A percentile compares a stretch with the other conserved stretches of the same genome.
These are phyloP conservation scores for Asterochloris sp. DNA, from an alignment of 139 green algal genomes.

Conservation along the genomic window DNA sequence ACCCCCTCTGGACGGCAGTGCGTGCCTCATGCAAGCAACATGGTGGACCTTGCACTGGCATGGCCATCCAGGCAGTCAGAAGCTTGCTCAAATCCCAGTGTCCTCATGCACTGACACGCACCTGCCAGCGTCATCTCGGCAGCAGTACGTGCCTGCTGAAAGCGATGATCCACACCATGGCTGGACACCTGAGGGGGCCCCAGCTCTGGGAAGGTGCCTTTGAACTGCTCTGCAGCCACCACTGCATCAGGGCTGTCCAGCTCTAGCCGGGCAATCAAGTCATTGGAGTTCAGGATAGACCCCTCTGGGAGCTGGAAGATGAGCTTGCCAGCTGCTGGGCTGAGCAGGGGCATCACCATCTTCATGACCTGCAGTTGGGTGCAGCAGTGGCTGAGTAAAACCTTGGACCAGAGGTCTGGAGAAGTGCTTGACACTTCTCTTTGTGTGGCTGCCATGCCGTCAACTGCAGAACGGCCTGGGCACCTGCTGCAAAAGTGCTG, in stretches of 20 bases:
- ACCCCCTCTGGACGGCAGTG: no score
- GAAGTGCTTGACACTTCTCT: neutral
- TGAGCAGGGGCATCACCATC: slow-evolving; percentile 87
- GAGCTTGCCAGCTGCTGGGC: slow-evolving; percentile 59
- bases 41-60: neutral
- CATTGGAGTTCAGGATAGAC: slow-evolving; percentile 59
- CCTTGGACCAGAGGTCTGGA: neutral
- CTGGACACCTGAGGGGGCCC: slow-evolving; percentile 61
- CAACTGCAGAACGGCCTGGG: neutral
- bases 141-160: slow-evolving; percentile 45
- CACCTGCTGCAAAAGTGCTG: neutral
- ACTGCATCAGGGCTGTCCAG: slow-evolving; percentile 64
- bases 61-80: neutral
- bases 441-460: neutral
- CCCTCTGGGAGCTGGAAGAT: slow-evolving; percentile 67
- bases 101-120: neutral
- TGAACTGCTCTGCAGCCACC: slow-evolving; percentile 47
- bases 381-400: neutral
- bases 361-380: slow-evolving; percentile 82
- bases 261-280: slow-evolving; percentile 78
- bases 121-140: slow-evolving; percentile 65
- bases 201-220: slow-evolving; percentile 65
- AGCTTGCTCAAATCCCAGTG: no score
- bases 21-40: no score
- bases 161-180: slow-evolving; percentile 49